Evolutionary conservation across 352 stramenopile species (phyloP).

Genomic region (Pythium graminicola): DNA sequence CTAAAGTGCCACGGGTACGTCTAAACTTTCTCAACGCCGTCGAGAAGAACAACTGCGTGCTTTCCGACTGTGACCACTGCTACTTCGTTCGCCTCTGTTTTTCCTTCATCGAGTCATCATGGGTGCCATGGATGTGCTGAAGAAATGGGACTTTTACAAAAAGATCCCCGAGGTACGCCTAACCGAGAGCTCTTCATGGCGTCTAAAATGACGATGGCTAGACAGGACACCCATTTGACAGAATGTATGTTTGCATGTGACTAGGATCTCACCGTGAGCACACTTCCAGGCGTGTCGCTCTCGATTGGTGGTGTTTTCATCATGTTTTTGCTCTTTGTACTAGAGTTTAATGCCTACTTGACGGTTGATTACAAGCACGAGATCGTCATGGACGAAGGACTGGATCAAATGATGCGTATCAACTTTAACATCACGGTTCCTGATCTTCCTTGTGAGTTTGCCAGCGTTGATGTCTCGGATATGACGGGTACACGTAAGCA

Average conservation of each 20-base stretch:
- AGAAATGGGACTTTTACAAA: constrained; percentile 91
- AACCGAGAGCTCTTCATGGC: background rate
- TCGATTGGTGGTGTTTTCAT: constrained; percentile 82
- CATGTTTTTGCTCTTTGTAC: constrained; percentile 87
- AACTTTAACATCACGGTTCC: constrained; percentile 99
- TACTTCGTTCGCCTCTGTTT: background rate
- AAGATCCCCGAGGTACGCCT: constrained; percentile 81
- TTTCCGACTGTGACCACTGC: background rate
- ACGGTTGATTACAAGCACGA: constrained; percentile 84
- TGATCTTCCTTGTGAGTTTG: constrained; percentile 96
- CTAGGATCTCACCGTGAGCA: constrained; percentile 82
- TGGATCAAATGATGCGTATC: constrained; percentile 87
- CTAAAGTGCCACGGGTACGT: background rate
- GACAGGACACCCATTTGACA: constrained; percentile 11
- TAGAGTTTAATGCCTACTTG: constrained; percentile 87
- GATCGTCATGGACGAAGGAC: constrained; percentile 84
- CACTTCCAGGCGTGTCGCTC: constrained; percentile 75
- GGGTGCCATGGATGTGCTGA: constrained; percentile 82
- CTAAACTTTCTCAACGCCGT: background rate
- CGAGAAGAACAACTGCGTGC: background rate
- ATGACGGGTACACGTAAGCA: constrained; percentile 95
- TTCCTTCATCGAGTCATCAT: constrained; percentile 25
- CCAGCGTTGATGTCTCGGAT: constrained; percentile 95
- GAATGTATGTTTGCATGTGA: constrained; percentile 1
- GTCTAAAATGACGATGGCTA: constrained; percentile 1